phyloP scores from a whole-genome alignment of 2,329 filamentous ascomycete species.

The Exophiala bonariae region DNA sequence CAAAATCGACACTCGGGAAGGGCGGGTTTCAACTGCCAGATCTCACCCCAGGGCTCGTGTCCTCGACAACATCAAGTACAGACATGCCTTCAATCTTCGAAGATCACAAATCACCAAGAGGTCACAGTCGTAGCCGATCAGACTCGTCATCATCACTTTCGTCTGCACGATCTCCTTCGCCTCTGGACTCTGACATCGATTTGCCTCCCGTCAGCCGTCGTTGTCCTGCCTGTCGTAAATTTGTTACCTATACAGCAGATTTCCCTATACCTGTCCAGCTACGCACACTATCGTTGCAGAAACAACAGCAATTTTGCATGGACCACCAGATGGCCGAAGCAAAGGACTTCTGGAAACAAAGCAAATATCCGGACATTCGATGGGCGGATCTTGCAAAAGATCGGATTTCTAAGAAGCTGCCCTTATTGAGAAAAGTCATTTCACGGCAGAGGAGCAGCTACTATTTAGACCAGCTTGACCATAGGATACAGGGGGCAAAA shows the following conservation, averaged over 20 bases:
- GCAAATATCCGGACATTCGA: conserved; percentile 69
- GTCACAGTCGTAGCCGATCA: conserved; percentile 6
- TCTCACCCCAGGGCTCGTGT: conserved; percentile 14
- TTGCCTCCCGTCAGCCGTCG: conserved; percentile 1
- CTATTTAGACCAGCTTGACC: conserved; percentile 60
- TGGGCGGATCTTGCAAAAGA: conserved; percentile 68
- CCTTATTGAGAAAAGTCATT: conserved; percentile 60
- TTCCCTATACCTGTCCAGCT: conserved; percentile 20
- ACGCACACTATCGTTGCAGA: conserved; percentile 19
- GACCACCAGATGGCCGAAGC: conserved; percentile 24
- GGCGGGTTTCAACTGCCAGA: conserved; percentile 14
- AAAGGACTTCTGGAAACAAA: conserved; percentile 44
- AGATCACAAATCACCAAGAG: background rate
- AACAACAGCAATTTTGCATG: conserved; percentile 26
- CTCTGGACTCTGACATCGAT: conserved; percentile 18
- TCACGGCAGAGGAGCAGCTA: conserved; percentile 56
- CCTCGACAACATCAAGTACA: conserved; percentile 11
- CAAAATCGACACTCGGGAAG: background rate
- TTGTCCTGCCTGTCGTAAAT: conserved; percentile 15
- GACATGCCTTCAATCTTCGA: conserved; percentile 12
- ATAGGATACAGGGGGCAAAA: conserved; percentile 17
- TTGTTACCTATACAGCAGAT: conserved; percentile 4
- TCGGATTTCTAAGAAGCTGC: conserved; percentile 48
- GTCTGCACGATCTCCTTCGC: conserved; percentile 19
- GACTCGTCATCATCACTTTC: conserved; percentile 24